phyloP scores from a whole-genome alignment of 2,329 filamentous ascomycete species.

The Cadophora gregata region DNA sequence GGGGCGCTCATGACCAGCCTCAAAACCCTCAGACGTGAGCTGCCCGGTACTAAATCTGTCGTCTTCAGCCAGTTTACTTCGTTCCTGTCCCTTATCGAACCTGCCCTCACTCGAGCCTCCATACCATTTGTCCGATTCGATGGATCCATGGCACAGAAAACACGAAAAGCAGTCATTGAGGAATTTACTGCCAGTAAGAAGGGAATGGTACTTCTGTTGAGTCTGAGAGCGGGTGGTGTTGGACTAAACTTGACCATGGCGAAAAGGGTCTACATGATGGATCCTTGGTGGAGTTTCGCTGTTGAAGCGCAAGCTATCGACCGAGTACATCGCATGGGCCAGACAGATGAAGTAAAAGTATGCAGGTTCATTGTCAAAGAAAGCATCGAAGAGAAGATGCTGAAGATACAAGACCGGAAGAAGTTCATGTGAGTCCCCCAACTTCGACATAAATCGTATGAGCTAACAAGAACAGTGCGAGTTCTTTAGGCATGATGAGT shows the following conservation, averaged over 20 bases:
- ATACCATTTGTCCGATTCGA: conserved; percentile 89
- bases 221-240: conserved; percentile 87
- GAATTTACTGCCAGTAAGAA: conserved; percentile 69
- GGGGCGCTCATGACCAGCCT: conserved; percentile 79
- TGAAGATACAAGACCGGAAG: conserved; percentile 92
- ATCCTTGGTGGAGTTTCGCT: conserved; percentile 99
- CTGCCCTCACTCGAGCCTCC: conserved; percentile 73
- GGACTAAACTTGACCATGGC: conserved; percentile 92
- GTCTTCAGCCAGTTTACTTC: conserved; percentile 98
- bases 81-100: conserved; percentile 89
- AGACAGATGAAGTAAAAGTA: conserved; percentile 84
- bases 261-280: conserved; percentile 96
- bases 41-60: conserved; percentile 81
- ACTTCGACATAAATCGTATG: conserved; percentile 20
- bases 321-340: conserved; percentile 95
- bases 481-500: conserved; percentile 89
- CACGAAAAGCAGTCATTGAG: conserved; percentile 76
- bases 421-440: conserved; percentile 80
- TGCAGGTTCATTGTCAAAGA: conserved; percentile 86
- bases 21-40: conserved; percentile 66
- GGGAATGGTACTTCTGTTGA: conserved; percentile 80
- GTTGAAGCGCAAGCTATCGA: conserved; percentile 98
- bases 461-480: conserved; percentile 67
- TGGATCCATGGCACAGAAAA: conserved; percentile 86
- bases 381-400: conserved; percentile 95